Conservation (phyloP, 495 filamentous ascomycete species). For the Amphirosellinia nigrospora region DNA sequence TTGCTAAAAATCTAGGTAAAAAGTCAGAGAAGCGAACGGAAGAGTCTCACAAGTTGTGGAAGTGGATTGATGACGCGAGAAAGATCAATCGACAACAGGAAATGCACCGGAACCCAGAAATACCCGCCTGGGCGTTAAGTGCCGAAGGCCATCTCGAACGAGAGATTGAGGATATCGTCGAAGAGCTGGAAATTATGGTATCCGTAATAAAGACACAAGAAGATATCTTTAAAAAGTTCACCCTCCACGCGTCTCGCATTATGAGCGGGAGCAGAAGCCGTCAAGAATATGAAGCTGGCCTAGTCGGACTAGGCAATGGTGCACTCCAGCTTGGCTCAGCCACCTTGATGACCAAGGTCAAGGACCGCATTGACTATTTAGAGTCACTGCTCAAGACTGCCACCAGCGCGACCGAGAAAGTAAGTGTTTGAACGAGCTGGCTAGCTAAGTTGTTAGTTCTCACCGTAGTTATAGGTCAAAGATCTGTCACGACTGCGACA, state of each 20-base stretch:
- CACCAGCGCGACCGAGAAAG: conserved; percentile 1
- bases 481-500: conserved; percentile 60
- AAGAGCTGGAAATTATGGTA: conserved; percentile 68
- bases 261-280: not conserved
- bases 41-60: not conserved
- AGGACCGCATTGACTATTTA: conserved; percentile 24
- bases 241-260: conserved; percentile 51
- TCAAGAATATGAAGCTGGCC: not conserved
- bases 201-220: conserved; percentile 58
- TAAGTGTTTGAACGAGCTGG: not conserved
- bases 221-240: conserved; percentile 58
- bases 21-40: not conserved
- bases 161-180: conserved; percentile 67
- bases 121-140: not conserved
- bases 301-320: not conserved
- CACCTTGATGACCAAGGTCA: conserved; percentile 12
- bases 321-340: conserved; percentile 1
- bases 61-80: not conserved
- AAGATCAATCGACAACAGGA: not conserved
- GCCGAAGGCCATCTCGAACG: conserved; percentile 26
- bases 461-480: conserved; percentile 2
- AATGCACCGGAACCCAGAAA: not conserved
- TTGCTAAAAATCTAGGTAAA: not conserved
- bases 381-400: conserved; percentile 25
- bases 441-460: not conserved